These are phyloP conservation scores for Rhynchosporium agropyri DNA, from an alignment of 2,329 filamentous ascomycete genomes.

Conservation along the genomic window DNA sequence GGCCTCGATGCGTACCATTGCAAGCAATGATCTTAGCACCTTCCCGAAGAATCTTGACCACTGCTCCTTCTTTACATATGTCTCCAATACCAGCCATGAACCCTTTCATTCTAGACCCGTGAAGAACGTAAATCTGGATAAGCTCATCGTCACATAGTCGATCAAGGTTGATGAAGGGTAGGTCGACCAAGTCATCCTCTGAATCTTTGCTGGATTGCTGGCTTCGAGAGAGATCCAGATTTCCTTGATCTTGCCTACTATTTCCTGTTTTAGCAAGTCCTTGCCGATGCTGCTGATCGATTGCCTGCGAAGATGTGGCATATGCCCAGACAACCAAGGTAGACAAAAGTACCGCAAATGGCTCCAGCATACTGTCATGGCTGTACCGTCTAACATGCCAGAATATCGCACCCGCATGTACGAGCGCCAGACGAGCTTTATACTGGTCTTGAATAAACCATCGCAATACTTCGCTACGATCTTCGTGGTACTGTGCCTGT, in stretches of 20 bases:
- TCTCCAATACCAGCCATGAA: conserved; percentile 28
- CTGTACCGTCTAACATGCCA: conserved; percentile 52
- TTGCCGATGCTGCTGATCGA: conserved; percentile 10
- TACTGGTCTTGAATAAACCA: conserved; percentile 43
- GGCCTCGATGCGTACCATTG: conserved; percentile 11
- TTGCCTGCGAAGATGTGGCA: conserved; percentile 32
- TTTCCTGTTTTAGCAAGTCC: not conserved
- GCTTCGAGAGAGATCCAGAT: not conserved
- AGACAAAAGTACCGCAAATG: conserved; percentile 45
- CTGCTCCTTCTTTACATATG: conserved; percentile 15
- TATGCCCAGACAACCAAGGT: conserved; percentile 48
- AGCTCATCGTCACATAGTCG: conserved; percentile 30
- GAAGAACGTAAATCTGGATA: conserved; percentile 26
- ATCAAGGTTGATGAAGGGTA: conserved; percentile 27
- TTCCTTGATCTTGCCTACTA: not conserved
- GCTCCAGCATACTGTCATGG: conserved; percentile 47
- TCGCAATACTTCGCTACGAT: conserved; percentile 8
- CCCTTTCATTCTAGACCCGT: conserved; percentile 23
- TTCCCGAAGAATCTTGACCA: conserved; percentile 24
- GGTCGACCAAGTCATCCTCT: not conserved
- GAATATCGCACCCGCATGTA: conserved; percentile 50
- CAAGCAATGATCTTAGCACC: conserved; percentile 18
- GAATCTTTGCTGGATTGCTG: not conserved
- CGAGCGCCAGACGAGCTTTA: conserved; percentile 49
- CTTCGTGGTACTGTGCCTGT: conserved; percentile 28